These are phyloP conservation scores for Cynara cardunculus DNA, from an alignment of 129 eudicot genomes.

Conservation along the genomic window DNA sequence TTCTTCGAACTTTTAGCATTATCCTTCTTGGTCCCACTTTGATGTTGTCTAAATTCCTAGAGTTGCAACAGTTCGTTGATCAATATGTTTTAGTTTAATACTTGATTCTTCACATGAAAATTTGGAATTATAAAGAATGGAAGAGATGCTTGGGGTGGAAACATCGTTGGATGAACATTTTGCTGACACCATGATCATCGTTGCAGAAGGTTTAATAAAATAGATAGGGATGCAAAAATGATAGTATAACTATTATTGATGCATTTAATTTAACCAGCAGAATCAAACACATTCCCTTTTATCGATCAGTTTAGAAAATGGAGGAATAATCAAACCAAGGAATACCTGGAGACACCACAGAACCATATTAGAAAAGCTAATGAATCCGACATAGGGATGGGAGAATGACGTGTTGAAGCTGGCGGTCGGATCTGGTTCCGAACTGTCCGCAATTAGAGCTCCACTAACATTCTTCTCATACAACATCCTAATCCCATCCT, in stretches of 20 bases:
- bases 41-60: constrained; percentile 38
- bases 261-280: neutral
- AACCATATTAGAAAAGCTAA: constrained; percentile 40
- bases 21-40: constrained; percentile 20
- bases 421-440: constrained; percentile 23
- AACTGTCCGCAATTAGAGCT: constrained; percentile 30
- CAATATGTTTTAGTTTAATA: neutral
- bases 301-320: neutral
- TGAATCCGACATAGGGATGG: constrained; percentile 41
- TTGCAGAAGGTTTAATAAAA: neutral
- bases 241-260: neutral
- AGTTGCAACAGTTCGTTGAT: neutral
- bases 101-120: neutral
- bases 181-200: neutral
- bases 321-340: neutral
- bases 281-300: neutral
- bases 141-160: neutral
- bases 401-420: constrained; percentile 22
- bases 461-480: constrained; percentile 43
- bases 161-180: neutral
- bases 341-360: constrained; percentile 57
- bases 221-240: neutral
- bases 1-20: constrained; percentile 14
- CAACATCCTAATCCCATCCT: constrained; percentile 31
- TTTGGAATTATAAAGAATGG: neutral